Evolutionary conservation across 2,329 filamentous ascomycete species (phyloP).

Genomic region (Sordariomycetes sp.): DNA sequence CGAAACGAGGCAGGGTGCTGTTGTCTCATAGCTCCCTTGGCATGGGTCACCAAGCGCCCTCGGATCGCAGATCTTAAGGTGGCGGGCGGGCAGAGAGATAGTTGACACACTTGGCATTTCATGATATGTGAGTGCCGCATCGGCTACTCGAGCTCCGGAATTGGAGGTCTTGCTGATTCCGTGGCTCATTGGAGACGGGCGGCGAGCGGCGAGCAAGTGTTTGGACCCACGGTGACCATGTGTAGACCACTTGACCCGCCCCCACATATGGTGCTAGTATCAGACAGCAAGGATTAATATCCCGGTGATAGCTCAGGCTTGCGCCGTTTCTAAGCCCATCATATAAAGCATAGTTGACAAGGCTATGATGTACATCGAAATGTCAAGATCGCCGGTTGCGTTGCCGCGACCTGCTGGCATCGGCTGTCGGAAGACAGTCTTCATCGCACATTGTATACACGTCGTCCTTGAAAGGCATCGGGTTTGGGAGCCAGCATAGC

Average conservation of each 20-base stretch:
- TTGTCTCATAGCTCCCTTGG: conserved; percentile 4
- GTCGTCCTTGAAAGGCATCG: not conserved
- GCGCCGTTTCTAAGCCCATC: too few species aligned
- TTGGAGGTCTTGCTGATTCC: not conserved
- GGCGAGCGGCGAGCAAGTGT: too few species aligned
- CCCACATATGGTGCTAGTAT: too few species aligned
- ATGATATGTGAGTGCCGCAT: not conserved
- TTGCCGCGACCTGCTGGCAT: too few species aligned
- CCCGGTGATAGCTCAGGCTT: too few species aligned
- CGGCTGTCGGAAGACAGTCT: too few species aligned
- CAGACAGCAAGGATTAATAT: too few species aligned
- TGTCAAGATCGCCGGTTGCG: too few species aligned
- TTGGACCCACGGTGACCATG: too few species aligned
- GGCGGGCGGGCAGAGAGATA: not conserved
- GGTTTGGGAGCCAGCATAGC: not conserved
- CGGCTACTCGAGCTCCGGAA: conserved; percentile 1
- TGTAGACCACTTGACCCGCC: too few species aligned
- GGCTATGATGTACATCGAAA: too few species aligned
- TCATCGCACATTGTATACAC: not conserved
- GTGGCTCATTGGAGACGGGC: not conserved
- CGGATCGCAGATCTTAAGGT: not conserved
- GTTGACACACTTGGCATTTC: conserved; percentile 2
- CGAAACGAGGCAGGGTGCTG: not conserved
- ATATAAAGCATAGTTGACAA: too few species aligned
- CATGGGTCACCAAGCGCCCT: not conserved